Conservation (phyloP, 2,329 filamentous ascomycete species). For the Trichophaea hybrida region DNA sequence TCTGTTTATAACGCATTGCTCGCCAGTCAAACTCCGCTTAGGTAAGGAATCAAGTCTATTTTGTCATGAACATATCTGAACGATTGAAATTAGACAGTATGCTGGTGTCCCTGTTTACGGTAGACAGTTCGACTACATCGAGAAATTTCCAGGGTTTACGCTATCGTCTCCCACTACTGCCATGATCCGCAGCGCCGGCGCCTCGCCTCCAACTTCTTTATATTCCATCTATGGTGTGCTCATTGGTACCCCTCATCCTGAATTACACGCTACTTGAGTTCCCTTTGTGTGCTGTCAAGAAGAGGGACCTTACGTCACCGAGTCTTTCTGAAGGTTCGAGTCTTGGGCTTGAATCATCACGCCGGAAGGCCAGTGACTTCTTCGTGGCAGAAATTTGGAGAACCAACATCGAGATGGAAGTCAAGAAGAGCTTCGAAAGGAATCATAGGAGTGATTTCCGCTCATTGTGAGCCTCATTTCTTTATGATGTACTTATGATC, state of each 20-base stretch:
- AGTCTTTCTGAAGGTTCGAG: background rate
- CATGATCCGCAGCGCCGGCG: background rate
- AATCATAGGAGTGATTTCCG: background rate
- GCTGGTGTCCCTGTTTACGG: background rate
- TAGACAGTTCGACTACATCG: background rate
- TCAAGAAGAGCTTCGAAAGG: background rate
- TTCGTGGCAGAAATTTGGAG: background rate
- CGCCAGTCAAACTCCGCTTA: background rate
- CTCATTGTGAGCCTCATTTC: background rate
- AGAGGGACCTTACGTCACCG: background rate
- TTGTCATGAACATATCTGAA: slow-evolving; percentile 4
- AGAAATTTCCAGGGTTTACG: background rate
- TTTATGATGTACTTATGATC: background rate
- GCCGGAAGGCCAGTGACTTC: background rate
- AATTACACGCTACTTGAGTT: background rate
- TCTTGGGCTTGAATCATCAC: background rate
- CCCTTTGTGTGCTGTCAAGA: background rate
- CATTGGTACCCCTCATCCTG: background rate
- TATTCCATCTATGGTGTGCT: background rate
- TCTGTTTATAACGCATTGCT: background rate
- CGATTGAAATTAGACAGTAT: slow-evolving; percentile 1
- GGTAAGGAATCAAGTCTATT: slow-evolving; percentile 3
- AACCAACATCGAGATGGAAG: background rate
- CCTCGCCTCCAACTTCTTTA: background rate
- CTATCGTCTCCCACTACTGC: background rate